phyloP scores from a whole-genome alignment of 1,284 basidiomycete genomes.

The Phylloboletellus chloephorus region DNA sequence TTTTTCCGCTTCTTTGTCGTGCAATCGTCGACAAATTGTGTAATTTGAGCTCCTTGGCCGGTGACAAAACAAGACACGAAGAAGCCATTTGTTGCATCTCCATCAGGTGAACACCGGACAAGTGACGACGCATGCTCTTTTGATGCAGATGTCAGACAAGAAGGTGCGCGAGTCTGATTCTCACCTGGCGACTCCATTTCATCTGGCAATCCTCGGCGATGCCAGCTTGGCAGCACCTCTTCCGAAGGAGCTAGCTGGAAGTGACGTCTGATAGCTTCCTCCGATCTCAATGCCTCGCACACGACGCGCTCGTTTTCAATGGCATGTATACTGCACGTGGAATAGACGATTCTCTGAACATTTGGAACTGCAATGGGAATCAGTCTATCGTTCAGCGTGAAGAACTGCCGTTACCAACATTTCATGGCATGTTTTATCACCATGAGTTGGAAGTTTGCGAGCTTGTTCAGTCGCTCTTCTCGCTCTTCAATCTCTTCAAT shows the following conservation, averaged over 20 bases:
- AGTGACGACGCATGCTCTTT: slow-evolving; percentile 62
- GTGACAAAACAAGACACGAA: slow-evolving; percentile 84
- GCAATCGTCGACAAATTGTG: slow-evolving; percentile 6
- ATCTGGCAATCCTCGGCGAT: slow-evolving; percentile 64
- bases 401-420: slow-evolving; percentile 50
- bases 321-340: slow-evolving; percentile 90
- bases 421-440: slow-evolving; percentile 96
- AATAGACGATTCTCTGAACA: slow-evolving; percentile 87
- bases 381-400: slow-evolving; percentile 10
- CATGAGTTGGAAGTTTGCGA: slow-evolving; percentile 84
- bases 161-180: not conserved
- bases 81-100: slow-evolving; percentile 91
- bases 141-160: slow-evolving; percentile 5
- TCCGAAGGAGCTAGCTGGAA: slow-evolving; percentile 66
- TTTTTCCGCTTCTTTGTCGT: slow-evolving; percentile 16
- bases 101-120: slow-evolving; percentile 79
- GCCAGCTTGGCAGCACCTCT: slow-evolving; percentile 75
- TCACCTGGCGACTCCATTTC: slow-evolving; percentile 52
- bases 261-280: slow-evolving; percentile 52
- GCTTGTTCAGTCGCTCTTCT: slow-evolving; percentile 70
- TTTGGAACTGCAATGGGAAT: slow-evolving; percentile 39
- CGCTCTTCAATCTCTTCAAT: slow-evolving; percentile 46
- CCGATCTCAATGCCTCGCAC: slow-evolving; percentile 62
- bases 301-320: slow-evolving; percentile 89
- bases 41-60: slow-evolving; percentile 9